Evolutionary conservation across 228 moss, liverwort and hornwort genomes (phyloP), one percentile per base, ranked within the genome.

Genomic region (Sphagnum magellanicum): DNA sequence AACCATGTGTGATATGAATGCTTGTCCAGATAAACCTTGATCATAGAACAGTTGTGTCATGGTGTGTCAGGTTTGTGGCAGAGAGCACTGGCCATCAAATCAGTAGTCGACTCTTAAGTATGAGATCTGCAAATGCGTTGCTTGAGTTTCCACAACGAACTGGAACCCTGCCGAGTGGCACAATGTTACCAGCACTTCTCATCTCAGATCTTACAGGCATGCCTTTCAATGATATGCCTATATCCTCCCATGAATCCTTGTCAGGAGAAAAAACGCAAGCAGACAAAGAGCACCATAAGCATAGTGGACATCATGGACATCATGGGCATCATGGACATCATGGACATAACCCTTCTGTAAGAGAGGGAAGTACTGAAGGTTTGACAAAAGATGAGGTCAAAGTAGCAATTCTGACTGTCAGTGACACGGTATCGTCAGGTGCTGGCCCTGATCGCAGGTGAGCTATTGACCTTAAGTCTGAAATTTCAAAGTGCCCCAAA

Each of bases 91-190:
- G 92, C 47, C 75, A 75, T 67, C 98, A 92, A 76, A 61, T 79
- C 52, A 98, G 98, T 70, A 98, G 98, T 78, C 91, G 98, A 53
- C 89, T 93, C 65, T 71, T 91, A 51, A 87, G 86, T 83, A 87
- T 98, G 87, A 83, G 91, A 72, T 93, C 91, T 67, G 93, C 98
- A 73, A 98, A 98, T 83, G 91, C 94, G 32, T 82, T 98, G 69
- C 81, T 94, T 16, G 90, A 94, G 73, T 87, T 94, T 64, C 90
- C 90, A 73, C 84, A 79, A 81, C 87, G 76, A 14, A 78, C 51
- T 71, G 90, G 83, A 14, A 75, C 78, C 5, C 32, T 98, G 62
- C 98, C 94, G 58, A 73, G 81, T 52, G 92, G 98, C 60, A 79
- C 87, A 63, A 65, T 89, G 74, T 93, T 98, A 49, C 72, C 86